Conservation (phyloP, 1,139 yeast genomes). For the Zygosaccharomyces pseudobailii region DNA sequence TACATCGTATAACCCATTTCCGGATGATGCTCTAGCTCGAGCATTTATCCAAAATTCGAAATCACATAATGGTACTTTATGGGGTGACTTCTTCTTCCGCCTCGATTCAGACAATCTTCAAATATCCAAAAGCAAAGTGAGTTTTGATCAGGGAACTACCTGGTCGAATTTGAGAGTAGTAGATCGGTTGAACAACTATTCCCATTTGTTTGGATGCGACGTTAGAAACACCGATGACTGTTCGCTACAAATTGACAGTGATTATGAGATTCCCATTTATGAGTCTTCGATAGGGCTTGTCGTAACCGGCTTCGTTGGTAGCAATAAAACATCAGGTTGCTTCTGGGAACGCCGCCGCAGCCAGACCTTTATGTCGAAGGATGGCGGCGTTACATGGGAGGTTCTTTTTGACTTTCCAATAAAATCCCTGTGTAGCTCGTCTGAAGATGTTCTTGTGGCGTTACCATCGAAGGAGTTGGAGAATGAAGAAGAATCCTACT, state of each 20-base stretch:
- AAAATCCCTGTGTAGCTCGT: conserved; percentile 31
- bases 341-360: not conserved
- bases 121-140: conserved; percentile 39
- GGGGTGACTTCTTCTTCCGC: conserved; percentile 3
- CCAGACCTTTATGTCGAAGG: conserved; percentile 60
- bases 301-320: not conserved
- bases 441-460: not conserved
- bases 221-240: not conserved
- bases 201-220: conserved; percentile 8
- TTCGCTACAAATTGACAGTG: not conserved
- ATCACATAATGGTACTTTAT: conserved; percentile 18
- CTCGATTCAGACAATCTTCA: conserved; percentile 11
- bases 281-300: not conserved
- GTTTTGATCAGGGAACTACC: conserved; percentile 60
- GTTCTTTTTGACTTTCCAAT: conserved; percentile 52
- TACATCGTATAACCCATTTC: conserved; percentile 11
- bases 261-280: not conserved
- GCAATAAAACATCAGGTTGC: not conserved
- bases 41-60: conserved; percentile 4
- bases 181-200: conserved; percentile 37
- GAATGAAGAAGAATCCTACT: not conserved
- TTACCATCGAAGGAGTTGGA: not conserved
- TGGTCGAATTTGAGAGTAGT: conserved; percentile 54
- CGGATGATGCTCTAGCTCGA: conserved; percentile 7
- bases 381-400: conserved; percentile 75